Evolutionary conservation across 495 filamentous ascomycete species (phyloP), one percentile per base, ranked within the genome.

Genomic region (Friedmanniomyces simplex): DNA sequence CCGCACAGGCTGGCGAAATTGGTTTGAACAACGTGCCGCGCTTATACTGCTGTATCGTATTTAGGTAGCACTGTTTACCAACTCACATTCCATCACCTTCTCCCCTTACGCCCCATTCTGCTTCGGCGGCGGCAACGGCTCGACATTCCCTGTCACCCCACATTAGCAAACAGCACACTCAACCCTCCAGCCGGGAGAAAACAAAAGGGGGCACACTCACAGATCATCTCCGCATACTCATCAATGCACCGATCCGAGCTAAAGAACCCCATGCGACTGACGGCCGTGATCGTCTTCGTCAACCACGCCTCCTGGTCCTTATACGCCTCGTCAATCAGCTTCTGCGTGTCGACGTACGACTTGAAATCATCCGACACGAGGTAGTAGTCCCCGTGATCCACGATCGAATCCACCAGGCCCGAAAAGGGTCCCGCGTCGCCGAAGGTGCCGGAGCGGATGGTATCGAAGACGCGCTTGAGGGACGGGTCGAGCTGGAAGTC

Each of bases 311-410:
- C 89, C 71, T 91, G 84, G 68, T 97, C 82, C 69, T 79, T 79
- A 79, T 91, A 98, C 37, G 87, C 85, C 69, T 91, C 83, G 67
- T 97, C 94, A 20, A 97, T 88, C 58, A 95, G 75, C 37, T 79
- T 78, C 56, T 97, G 94, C 5, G 93, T 96, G 65, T 89, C 80
- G 66, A 94, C 72, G 71, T 98, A 98, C 59, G 83, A 88, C 68
- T 85, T 83, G 79, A 98, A 98, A 72, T 98, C 93, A 64, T 98
- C 93, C 10, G 86, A 91, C 32, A 98, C 91, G 18, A 98, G 82
- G 67, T 98, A 98, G 75, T 94, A 97, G 68, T 98, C 93, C 42
- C 93, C 89, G 51, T 96, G 93, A 52, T 94, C 88, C 55, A 84
- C 82, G 63, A 98, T 88, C 22, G 88, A 82, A 54, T 83, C 79